Evolutionary conservation across 2,329 filamentous ascomycete species (phyloP), one percentile per base, ranked within the genome.

Genomic region (Dactylellina haptotyla): DNA sequence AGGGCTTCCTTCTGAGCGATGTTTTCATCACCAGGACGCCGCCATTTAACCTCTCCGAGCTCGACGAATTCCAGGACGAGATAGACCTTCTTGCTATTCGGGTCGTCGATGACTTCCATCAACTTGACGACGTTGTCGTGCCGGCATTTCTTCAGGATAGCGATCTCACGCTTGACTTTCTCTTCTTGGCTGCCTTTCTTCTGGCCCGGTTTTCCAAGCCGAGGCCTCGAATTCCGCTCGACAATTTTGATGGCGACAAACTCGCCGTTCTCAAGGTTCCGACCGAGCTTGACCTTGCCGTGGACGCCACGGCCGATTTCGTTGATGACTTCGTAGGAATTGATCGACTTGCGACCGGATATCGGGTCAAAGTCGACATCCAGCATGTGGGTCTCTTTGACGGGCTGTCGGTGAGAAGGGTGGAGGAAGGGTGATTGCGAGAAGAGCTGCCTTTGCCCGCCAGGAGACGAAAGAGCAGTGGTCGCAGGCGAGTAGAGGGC

Each of bases 191-290:
- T 69, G 23, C 62, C 70, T 56, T 69, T 75, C 30, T 76, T 75
- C 71, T 87, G 87, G n/a, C 86, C 87, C 39, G 87, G 82, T 78
- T 87, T 87, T 59, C 95, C 95, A n/a, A 99, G 85, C 25, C 94
- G 90, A 64, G 93, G 89, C 78, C 92, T 92, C 83, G 96, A 97
- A 58, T 94, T 96, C 37, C 95, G 89, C 67, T 96, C 92, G 50
- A 99, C 96, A 78, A 99, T 99, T 83, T 99, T 99, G 85, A 99
- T 97, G 65, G 95, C 95, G 2, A 99, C 94, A 79, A 90, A 89
- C 34, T 91, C 89, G 74, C 86, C 86, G 1, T 87, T 93, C 64
- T 89, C 84, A 48, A 92, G 84, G 79, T 96, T 93, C 61, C 92
- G 88, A 51, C 93, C 95, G 51, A 97, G 85, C 82, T 99, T 99